Conservation (phyloP, 257 asterid genomes). For the Misopates orontium region DNA sequence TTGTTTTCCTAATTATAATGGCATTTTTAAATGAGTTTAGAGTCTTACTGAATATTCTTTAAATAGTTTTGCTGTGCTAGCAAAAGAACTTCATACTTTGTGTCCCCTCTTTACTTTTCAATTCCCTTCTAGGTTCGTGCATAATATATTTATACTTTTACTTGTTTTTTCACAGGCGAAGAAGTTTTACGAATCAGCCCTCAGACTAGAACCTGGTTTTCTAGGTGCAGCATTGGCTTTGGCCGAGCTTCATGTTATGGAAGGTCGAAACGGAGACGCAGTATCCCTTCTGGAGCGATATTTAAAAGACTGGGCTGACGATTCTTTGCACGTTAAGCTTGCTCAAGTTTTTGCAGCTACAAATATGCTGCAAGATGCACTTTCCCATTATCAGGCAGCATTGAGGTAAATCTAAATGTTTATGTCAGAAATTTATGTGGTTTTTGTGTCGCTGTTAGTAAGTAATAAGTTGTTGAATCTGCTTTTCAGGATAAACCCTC, state of each 20-base stretch:
- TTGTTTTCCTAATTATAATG: no score
- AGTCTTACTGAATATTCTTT: neutral
- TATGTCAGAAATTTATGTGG: neutral
- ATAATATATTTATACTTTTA: neutral
- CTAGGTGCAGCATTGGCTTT: constrained; percentile 96
- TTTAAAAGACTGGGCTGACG: constrained; percentile 95
- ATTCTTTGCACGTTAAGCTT: constrained; percentile 89
- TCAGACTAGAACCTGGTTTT: constrained; percentile 94
- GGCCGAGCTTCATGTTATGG: constrained; percentile 94
- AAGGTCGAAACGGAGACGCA: constrained; percentile 94
- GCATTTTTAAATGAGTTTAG: neutral
- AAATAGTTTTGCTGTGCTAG: neutral
- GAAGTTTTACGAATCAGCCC: constrained; percentile 95
- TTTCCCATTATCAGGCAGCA: constrained; percentile 94
- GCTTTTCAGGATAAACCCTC: constrained; percentile 75
- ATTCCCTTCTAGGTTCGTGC: constrained; percentile 1
- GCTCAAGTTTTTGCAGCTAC: constrained; percentile 96
- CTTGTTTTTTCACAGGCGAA: constrained; percentile 60
- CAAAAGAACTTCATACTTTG: constrained; percentile 1
- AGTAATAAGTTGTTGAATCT: constrained; percentile 1
- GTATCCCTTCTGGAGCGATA: constrained; percentile 82
- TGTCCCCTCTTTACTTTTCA: neutral
- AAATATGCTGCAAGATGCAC: constrained; percentile 86
- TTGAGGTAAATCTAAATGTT: constrained; percentile 50
- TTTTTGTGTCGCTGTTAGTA: neutral